Conservation (phyloP, 148 eudicot species). For the Tetragonia tetragonoides region DNA sequence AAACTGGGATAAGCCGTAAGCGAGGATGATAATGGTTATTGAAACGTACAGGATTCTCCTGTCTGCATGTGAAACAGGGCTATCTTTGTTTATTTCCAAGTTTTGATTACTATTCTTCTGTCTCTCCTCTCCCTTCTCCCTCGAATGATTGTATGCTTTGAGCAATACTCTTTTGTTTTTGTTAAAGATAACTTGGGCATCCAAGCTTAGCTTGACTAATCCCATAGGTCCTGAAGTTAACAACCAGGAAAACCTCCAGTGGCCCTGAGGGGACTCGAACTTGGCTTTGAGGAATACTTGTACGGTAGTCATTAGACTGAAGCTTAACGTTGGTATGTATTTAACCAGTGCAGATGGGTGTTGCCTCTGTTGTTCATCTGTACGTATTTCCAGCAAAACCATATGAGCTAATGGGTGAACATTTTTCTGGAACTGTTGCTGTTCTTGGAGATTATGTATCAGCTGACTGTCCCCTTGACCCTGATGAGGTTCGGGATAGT, state of each 20-base stretch:
- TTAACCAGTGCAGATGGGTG: slow-evolving; percentile 90
- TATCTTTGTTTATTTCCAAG: background rate
- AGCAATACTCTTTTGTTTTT: background rate
- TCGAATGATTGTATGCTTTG: background rate
- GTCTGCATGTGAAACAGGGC: background rate
- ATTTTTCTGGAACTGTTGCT: slow-evolving; percentile 62
- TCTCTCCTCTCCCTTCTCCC: background rate
- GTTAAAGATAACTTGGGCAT: no score
- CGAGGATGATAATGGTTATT: background rate
- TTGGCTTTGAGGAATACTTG: background rate
- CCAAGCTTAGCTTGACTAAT: no score
- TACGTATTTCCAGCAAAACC: slow-evolving; percentile 95
- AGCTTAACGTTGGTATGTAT: slow-evolving; percentile 38
- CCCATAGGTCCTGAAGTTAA: no score
- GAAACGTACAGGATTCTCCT: no score
- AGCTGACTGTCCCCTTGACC: slow-evolving; percentile 85
- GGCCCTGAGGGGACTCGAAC: no score
- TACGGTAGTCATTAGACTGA: slow-evolving; percentile 1
- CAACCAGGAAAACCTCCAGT: no score
- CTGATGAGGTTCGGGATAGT: slow-evolving; percentile 96
- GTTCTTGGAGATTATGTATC: slow-evolving; percentile 98
- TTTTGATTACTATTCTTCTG: background rate
- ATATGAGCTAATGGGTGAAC: slow-evolving; percentile 84
- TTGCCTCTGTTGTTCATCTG: slow-evolving; percentile 89
- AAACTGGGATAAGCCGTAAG: background rate